Base-by-base conservation (phyloP, 1,284 basidiomycete genomes). In the Hortiboletus rubellus region DNA sequence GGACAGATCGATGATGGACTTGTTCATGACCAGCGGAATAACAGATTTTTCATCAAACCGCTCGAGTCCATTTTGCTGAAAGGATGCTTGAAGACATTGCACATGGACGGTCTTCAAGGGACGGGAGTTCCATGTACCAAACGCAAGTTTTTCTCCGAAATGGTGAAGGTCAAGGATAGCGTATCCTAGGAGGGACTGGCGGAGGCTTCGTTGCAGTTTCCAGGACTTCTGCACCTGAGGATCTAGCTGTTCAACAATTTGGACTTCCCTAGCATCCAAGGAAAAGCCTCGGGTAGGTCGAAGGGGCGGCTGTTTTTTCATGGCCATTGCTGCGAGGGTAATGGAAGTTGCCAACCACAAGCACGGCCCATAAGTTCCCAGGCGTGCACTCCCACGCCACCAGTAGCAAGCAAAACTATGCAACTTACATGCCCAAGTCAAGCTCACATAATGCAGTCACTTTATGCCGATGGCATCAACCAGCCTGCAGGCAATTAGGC, bases 41-140 rank as follows among this genome's bases (percentile, higher is more conserved):
- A 60, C 49, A 4, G 52, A 45, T 27, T 30, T 52, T 37, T 48
- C 45, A 5, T 52, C 50, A 22, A 54, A 60, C 3, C 52, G 12
- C 3, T 54, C 59, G 3, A 60, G 10, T 11, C 59, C 42, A 36
- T 50, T 41, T 14, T 31, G 46, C 12, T 22, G 36, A 31, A 50
- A 50, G n/a, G 48, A 50, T 1, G 3, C 11, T 7, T 8, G 27
- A 6, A 50, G n/a, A 31, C 12, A 3, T 33, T 31, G 24, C 7
- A 50, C 38, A 41, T 52, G 50, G 5, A 7, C 12, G 2, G 18
- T 2, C 8, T 52, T 52, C 43, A 40, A 6, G 7, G 11, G 17
- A 3, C 43, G 42, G n/a, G 50, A 31, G 10, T 52, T 52, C 50
- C 49, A 50, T 3, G 31, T 50, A 9, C 49, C 40, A 24, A 50